Percentiles rank a stretch among this genome's conserved stretches.
These are phyloP conservation scores for Colletotrichum sp. DNA, from an alignment of 2,329 filamentous ascomycete genomes.

Conservation along the genomic window DNA sequence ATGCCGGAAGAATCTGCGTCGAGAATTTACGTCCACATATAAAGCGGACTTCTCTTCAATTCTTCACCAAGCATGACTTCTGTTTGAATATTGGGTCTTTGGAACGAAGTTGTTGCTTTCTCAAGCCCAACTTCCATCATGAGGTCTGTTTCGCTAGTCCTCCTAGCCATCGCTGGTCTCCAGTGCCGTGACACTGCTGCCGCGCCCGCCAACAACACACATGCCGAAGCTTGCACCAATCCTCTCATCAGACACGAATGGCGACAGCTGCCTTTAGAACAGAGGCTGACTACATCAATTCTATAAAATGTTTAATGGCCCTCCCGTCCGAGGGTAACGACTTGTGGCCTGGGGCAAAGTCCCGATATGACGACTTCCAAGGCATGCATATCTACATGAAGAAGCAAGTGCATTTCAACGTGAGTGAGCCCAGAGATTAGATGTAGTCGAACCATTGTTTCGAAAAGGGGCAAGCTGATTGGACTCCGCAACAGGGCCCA, in stretches of 20 bases:
- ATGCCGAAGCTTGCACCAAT: not conserved
- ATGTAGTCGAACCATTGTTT: accelerated
- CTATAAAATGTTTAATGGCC: conserved; percentile 10
- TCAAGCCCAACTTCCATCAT: not conserved
- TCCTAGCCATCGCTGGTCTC: not conserved
- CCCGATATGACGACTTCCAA: conserved; percentile 29
- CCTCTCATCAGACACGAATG: not conserved
- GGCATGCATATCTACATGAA: conserved; percentile 28
- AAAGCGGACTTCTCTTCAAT: not conserved
- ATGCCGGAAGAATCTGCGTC: not conserved
- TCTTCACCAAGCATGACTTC: conserved; percentile 13
- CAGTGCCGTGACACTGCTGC: accelerated
- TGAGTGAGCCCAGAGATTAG: not conserved
- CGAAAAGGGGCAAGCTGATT: not conserved
- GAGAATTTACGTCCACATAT: not conserved
- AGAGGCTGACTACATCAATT: conserved; percentile 10
- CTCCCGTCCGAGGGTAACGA: not conserved
- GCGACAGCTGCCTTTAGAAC: not conserved
- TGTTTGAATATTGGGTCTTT: accelerated
- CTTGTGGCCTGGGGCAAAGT: conserved; percentile 19
- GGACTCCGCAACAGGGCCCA: not conserved
- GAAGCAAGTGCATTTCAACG: conserved; percentile 23
- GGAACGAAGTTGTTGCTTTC: accelerated
- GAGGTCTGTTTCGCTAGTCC: not conserved
- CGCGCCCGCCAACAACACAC: not conserved